A percentile compares a stretch with the other conserved stretches of the same genome.
Evolutionary conservation across 805 yeast species (phyloP).

Genomic region (Barnettozyma californica): DNA sequence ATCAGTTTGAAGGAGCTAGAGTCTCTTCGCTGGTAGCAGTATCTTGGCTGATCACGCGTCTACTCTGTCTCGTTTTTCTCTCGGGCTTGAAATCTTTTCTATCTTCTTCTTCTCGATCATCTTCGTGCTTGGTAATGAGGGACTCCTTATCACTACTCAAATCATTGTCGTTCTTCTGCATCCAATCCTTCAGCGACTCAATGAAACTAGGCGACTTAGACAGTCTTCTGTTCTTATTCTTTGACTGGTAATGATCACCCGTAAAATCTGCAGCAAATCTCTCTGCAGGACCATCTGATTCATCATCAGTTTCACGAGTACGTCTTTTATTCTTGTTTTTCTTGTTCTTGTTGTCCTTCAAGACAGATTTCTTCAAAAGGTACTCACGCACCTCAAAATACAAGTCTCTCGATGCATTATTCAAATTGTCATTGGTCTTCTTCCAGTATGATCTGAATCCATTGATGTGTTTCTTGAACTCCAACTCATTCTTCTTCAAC

Average conservation of each 20-base stretch:
- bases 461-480: conserved; percentile 81
- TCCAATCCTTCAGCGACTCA: conserved; percentile 30
- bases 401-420: conserved; percentile 72
- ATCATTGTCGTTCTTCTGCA: conserved; percentile 25
- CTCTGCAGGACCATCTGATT: conserved; percentile 11
- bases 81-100: background rate
- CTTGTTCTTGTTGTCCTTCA: conserved; percentile 20
- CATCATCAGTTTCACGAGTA: conserved; percentile 16
- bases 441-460: conserved; percentile 86
- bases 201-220: conserved; percentile 24
- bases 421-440: conserved; percentile 61
- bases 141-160: background rate
- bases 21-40: background rate
- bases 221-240: conserved; percentile 5
- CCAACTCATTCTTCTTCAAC: conserved; percentile 95
- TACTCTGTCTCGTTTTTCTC: background rate
- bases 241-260: conserved; percentile 41
- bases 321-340: background rate
- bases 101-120: conserved; percentile 5
- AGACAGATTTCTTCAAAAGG: conserved; percentile 41
- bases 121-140: conserved; percentile 15
- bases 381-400: conserved; percentile 82
- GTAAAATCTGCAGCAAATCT: conserved; percentile 52
- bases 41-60: background rate
- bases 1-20: background rate